Base-by-base conservation (phyloP, 768 basidiomycete species). In the Hericium alpestre region DNA sequence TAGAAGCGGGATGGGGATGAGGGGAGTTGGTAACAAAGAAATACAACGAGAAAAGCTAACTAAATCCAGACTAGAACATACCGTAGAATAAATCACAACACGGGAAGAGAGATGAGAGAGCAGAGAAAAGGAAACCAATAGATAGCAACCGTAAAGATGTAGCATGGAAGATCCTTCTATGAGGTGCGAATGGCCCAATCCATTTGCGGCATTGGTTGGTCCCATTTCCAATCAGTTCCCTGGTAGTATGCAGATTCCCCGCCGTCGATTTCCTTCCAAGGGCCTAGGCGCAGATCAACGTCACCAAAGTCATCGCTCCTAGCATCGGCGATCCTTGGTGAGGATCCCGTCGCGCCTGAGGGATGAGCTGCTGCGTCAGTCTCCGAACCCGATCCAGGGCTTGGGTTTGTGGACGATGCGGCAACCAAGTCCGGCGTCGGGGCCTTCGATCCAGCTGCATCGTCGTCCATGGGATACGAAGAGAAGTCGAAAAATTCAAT, bases 131-230 rank as follows among this genome's bases (percentile, higher is more conserved):
- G 16, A 41, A 25, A 61, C 46, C 58, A 56, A 59, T 40, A 54
- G 59, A 58, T 62, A 62, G 50, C 57, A 55, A 59, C 32, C 27
- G 50, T 48, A 49, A 39, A 62, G 22, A 55, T 25, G 18, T 52
- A 46, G 16, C 37, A 41, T 69, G 59, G 57, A 60, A 55, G 54
- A 56, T 61, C 54, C 59, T 65, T 70, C 71, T 74, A 80, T 72
- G 79, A 79, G 63, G 75, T 76, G 71, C 75, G 83, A 64, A 89
- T 82, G 37, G 84, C 84, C 88, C 88, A 90, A 6, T 89, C 87
- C 60, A 76, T 65, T 46, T 78, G 70, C 58, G 76, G 70, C 86
- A 90, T 87, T 38, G 75, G 66, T 61, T 79, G 76, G 55, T 87
- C 87, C 80, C 81, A 90, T 70, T 86, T 89, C 83, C 83, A 90